Percentiles rank a stretch among this genome's conserved stretches.
Conservation (phyloP, 768 basidiomycete genomes). For the Fomitopsis pulvina region DNA sequence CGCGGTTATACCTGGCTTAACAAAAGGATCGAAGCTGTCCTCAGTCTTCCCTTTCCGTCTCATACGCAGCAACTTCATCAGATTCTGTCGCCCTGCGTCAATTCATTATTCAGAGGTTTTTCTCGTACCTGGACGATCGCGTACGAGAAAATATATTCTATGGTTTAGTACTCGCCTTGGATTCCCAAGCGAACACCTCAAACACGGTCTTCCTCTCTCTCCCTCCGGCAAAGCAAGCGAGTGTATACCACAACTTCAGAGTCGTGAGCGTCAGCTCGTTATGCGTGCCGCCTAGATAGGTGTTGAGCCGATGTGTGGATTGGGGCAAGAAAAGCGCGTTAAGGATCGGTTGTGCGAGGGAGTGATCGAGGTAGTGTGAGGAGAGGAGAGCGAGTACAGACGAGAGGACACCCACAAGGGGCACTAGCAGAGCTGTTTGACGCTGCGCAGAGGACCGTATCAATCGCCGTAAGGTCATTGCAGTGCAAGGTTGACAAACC, state of each 20-base stretch:
- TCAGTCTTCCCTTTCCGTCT: slow-evolving; percentile 49
- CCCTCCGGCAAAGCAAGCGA: slow-evolving; percentile 62
- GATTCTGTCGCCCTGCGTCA: slow-evolving; percentile 48
- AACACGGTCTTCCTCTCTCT: slow-evolving; percentile 54
- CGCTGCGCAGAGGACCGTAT: slow-evolving; percentile 24
- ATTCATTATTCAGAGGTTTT: too few relatives aligned
- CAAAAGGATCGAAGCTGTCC: slow-evolving; percentile 32
- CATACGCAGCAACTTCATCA: slow-evolving; percentile 66
- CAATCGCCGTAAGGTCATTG: not conserved
- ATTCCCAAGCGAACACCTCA: slow-evolving; percentile 74
- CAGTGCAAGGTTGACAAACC: slow-evolving; percentile 29
- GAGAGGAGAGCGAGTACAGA: slow-evolving; percentile 58
- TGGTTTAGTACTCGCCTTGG: slow-evolving; percentile 56
- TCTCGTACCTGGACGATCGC: too few relatives aligned
- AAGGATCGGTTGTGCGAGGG: slow-evolving; percentile 54
- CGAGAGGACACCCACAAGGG: slow-evolving; percentile 48
- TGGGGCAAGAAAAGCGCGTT: slow-evolving; percentile 50
- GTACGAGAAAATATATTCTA: too few relatives aligned
- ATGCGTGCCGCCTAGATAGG: slow-evolving; percentile 54
- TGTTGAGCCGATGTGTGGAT: slow-evolving; percentile 51
- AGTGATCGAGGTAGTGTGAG: slow-evolving; percentile 62
- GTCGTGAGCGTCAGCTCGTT: slow-evolving; percentile 63
- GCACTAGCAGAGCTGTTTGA: slow-evolving; percentile 36
- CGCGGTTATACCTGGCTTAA: slow-evolving; percentile 48
- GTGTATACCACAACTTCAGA: slow-evolving; percentile 53